A percentile compares a stretch with the other conserved stretches of the same genome.
These are phyloP conservation scores for Parastagonospora nodorum DNA, from an alignment of 2,329 filamentous ascomycete genomes.

Conservation along the genomic window DNA sequence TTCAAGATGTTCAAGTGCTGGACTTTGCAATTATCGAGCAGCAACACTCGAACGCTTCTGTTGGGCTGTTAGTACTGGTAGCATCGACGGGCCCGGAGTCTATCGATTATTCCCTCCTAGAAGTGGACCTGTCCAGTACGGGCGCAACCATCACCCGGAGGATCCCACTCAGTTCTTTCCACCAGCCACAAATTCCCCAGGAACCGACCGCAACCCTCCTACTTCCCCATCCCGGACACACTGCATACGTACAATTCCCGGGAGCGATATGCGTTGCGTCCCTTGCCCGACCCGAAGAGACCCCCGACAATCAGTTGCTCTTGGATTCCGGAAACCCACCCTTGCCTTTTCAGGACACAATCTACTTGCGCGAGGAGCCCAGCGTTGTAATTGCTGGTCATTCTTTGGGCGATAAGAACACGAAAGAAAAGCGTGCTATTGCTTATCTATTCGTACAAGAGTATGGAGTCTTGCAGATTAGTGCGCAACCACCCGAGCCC, in stretches of 20 bases:
- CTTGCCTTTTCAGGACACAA: constrained; percentile 79
- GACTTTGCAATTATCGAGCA: constrained; percentile 73
- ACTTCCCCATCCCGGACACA: constrained; percentile 76
- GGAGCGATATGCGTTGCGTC: constrained; percentile 79
- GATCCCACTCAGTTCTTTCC: constrained; percentile 66
- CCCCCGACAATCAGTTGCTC: constrained; percentile 76
- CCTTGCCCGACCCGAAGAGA: constrained; percentile 68
- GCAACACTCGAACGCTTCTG: constrained; percentile 39
- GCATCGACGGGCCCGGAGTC: constrained; percentile 32
- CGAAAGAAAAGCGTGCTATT: constrained; percentile 45
- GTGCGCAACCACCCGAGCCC: constrained; percentile 62
- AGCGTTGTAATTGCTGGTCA: constrained; percentile 57
- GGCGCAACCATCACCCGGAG: constrained; percentile 65
- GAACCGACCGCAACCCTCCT: constrained; percentile 61
- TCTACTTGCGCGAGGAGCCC: constrained; percentile 70
- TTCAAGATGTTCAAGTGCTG: constrained; percentile 70
- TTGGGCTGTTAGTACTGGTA: constrained; percentile 39
- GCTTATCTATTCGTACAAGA: constrained; percentile 62
- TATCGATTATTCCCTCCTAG: constrained; percentile 74
- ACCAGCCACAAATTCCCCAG: constrained; percentile 39
- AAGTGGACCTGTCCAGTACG: constrained; percentile 65
- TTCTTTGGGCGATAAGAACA: constrained; percentile 52
- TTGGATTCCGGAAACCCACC: constrained; percentile 35
- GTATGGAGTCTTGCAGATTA: constrained; percentile 62
- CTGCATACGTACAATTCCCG: constrained; percentile 81